Evolutionary conservation across 2,329 filamentous ascomycete species (phyloP).

Genomic region (Xylaria sp.): DNA sequence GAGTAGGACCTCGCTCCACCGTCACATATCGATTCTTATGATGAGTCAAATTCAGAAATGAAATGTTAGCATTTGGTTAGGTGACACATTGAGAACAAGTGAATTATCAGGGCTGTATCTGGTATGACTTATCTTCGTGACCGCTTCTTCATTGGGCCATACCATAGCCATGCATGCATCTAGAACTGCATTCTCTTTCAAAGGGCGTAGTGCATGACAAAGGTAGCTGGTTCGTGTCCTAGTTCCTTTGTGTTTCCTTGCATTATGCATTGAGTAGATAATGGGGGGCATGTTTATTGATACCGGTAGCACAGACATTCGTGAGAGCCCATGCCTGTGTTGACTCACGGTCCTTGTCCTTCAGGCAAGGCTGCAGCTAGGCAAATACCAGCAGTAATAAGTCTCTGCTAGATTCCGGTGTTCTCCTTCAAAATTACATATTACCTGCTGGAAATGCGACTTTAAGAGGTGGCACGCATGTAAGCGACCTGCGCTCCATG

Average conservation of each 20-base stretch:
- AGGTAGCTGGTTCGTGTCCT: not conserved
- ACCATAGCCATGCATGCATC: slow-evolving; percentile 17
- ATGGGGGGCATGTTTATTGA: too few species aligned
- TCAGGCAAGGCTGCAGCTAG: not conserved
- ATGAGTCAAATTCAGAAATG: slow-evolving; percentile 2
- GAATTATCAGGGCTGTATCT: not conserved
- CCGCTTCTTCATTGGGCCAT: slow-evolving; percentile 7
- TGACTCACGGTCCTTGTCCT: too few species aligned
- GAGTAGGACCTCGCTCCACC: slow-evolving; percentile 14
- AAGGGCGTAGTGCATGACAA: not conserved
- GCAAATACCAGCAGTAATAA: too few species aligned
- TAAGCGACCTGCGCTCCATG: slow-evolving; percentile 1
- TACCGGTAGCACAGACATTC: too few species aligned
- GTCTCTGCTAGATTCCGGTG: not conserved
- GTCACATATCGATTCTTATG: slow-evolving; percentile 45
- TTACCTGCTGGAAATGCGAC: not conserved
- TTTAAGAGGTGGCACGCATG: not conserved
- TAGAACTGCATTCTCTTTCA: not conserved
- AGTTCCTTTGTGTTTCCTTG: slow-evolving; percentile 8
- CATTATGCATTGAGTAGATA: not conserved
- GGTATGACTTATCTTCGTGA: not conserved
- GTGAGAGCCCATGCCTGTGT: too few species aligned
- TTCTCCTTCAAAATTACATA: not conserved
- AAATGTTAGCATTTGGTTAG: not conserved
- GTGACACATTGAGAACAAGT: slow-evolving; percentile 5